Percentiles rank a stretch among this genome's conserved stretches.
Evolutionary conservation across 1,139 yeast genomes (phyloP).

Genomic region (Sugiyamaella neomexicana): DNA sequence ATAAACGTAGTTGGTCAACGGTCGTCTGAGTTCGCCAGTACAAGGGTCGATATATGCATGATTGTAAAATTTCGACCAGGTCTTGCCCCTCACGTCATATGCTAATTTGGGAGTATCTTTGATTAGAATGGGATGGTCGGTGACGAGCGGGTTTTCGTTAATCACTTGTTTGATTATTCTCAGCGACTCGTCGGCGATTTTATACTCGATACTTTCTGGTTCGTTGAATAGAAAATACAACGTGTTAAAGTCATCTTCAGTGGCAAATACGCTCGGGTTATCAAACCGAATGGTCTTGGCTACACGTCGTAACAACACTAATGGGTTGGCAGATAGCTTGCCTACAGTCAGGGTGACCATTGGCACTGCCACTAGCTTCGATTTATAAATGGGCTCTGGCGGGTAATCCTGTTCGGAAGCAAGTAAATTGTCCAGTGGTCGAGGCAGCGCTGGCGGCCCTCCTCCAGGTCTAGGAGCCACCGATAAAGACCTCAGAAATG

Average conservation of each 20-base stretch:
- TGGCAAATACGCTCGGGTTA: conserved; percentile 65
- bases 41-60: conserved; percentile 38
- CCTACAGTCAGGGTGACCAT: conserved; percentile 70
- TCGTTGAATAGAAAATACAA: conserved; percentile 71
- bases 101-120: conserved; percentile 33
- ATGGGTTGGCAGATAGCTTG: conserved; percentile 57
- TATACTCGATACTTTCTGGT: conserved; percentile 57
- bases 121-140: conserved; percentile 34
- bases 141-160: conserved; percentile 34
- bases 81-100: conserved; percentile 47
- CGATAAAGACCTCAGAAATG: conserved; percentile 74
- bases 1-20: conserved; percentile 37
- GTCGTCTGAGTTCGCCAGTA: conserved; percentile 34
- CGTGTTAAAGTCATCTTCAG: conserved; percentile 77
- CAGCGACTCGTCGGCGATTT: conserved; percentile 72
- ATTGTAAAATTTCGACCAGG: conserved; percentile 42
- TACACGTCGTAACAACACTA: conserved; percentile 59
- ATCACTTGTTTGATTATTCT: conserved; percentile 59
- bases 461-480: conserved; percentile 21
- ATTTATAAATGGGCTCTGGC: conserved; percentile 37
- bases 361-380: conserved; percentile 56
- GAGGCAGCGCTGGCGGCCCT: conserved; percentile 14
- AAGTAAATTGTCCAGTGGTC: conserved; percentile 46
- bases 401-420: conserved; percentile 36
- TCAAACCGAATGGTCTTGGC: conserved; percentile 69